phyloP scores from a whole-genome alignment of 805 yeast genomes.

The Starmerella kuoi region DNA sequence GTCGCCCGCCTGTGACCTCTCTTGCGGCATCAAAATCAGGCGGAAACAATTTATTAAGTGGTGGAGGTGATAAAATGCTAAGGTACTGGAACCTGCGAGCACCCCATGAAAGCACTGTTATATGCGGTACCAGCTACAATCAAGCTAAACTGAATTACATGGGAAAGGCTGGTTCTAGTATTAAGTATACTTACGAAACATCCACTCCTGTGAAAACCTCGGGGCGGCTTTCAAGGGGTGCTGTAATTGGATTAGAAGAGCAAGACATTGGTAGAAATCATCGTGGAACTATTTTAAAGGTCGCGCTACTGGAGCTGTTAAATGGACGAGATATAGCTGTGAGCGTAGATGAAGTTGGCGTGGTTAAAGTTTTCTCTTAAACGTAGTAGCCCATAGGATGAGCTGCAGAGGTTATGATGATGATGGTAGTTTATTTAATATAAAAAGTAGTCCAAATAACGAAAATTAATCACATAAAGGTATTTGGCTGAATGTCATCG shows the following conservation, averaged over 20 bases:
- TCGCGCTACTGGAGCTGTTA: constrained; percentile 31
- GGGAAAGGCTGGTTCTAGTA: constrained; percentile 26
- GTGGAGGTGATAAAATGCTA: constrained; percentile 27
- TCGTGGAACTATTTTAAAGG: constrained; percentile 35
- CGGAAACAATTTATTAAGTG: constrained; percentile 20
- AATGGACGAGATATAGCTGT: constrained; percentile 40
- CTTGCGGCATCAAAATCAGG: constrained; percentile 5
- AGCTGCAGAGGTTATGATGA: too few relatives aligned
- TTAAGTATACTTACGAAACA: constrained; percentile 35
- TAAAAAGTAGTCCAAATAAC: too few relatives aligned
- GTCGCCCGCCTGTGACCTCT: constrained; percentile 11
- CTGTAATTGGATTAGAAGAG: constrained; percentile 36
- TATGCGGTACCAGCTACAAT: constrained; percentile 28
- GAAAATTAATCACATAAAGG: neutral
- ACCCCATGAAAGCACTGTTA: constrained; percentile 26
- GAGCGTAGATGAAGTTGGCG: constrained; percentile 57
- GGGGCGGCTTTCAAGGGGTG: constrained; percentile 30
- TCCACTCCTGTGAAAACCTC: constrained; percentile 14
- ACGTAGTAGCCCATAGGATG: neutral
- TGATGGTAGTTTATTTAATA: too few relatives aligned
- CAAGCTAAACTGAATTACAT: constrained; percentile 26
- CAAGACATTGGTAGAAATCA: constrained; percentile 36
- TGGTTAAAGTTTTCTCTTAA: constrained; percentile 38
- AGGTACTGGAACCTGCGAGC: constrained; percentile 30
- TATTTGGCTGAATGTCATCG: neutral